A percentile compares a stretch with the other conserved stretches of the same genome.
Evolutionary conservation across 768 basidiomycete genomes (phyloP).

Genomic region (Psilocybe azurescens): DNA sequence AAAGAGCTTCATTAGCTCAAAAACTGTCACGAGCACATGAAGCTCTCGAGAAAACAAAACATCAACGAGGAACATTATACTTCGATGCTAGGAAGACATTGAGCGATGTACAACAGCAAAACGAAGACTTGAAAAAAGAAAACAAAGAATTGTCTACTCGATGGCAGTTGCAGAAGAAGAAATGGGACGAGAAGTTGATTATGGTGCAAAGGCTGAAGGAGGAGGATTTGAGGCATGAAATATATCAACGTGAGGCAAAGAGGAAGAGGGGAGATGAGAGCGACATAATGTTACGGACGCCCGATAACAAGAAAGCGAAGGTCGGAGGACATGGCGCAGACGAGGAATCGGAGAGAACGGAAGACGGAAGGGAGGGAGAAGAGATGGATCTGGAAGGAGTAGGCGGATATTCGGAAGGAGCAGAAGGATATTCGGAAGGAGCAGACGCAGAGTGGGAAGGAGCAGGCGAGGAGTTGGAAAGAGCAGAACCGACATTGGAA

Average conservation of each 20-base stretch:
- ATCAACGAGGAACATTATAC: neutral
- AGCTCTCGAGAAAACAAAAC: neutral
- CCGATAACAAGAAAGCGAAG: neutral
- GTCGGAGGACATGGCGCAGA: neutral
- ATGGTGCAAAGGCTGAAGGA: conserved; percentile 1
- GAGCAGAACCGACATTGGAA: neutral
- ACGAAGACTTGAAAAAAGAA: neutral
- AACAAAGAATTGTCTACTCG: neutral
- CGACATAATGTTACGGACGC: neutral
- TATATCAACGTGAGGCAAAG: neutral
- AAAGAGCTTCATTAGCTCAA: neutral
- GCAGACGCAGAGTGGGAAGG: neutral
- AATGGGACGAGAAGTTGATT: conserved; percentile 6
- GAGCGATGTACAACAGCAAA: neutral
- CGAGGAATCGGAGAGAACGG: neutral
- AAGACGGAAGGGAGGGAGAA: neutral
- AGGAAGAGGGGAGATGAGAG: neutral
- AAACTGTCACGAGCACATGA: neutral
- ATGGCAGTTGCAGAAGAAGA: neutral
- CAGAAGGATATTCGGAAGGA: neutral
- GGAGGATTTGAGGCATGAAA: neutral
- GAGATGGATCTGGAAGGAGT: neutral
- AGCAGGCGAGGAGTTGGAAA: neutral
- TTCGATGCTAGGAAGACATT: neutral
- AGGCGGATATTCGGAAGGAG: neutral